A percentile compares a stretch with the other conserved stretches of the same genome.
Conservation (phyloP, 2,329 filamentous ascomycete species). For the Ophiostoma piceae region DNA sequence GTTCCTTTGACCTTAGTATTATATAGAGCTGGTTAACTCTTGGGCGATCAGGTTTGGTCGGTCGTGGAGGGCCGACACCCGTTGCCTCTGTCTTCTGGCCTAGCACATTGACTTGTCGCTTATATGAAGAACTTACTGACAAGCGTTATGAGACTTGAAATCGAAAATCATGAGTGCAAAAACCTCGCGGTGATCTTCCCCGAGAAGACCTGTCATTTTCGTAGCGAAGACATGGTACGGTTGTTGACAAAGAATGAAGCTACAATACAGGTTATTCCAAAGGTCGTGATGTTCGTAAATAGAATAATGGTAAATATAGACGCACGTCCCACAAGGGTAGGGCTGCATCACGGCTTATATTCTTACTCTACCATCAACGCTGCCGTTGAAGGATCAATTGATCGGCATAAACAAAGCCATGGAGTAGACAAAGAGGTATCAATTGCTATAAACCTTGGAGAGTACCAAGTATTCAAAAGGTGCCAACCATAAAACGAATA, state of each 20-base stretch:
- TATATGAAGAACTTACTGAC: not conserved
- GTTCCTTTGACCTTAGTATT: not conserved
- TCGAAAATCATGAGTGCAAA: not conserved
- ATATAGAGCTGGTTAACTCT: too few species aligned
- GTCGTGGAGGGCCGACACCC: too few species aligned
- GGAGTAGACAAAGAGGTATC: too few species aligned
- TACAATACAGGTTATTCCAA: not conserved
- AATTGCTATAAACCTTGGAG: too few species aligned
- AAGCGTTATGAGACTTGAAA: not conserved
- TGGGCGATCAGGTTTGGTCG: too few species aligned
- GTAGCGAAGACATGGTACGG: not conserved
- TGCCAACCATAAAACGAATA: too few species aligned
- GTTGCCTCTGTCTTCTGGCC: too few species aligned
- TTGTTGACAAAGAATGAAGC: not conserved
- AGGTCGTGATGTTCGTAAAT: not conserved
- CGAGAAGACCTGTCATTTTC: not conserved
- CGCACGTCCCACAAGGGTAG: not conserved
- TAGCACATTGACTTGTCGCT: not conserved
- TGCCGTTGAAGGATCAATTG: not conserved
- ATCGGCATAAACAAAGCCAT: not conserved
- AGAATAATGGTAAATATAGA: not conserved
- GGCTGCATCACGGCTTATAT: not conserved
- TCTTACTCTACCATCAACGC: not conserved
- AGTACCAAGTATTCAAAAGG: too few species aligned
- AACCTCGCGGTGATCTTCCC: not conserved